Evolutionary conservation across 2,329 filamentous ascomycete species (phyloP).

Genomic region (Neonectria magnoliae): DNA sequence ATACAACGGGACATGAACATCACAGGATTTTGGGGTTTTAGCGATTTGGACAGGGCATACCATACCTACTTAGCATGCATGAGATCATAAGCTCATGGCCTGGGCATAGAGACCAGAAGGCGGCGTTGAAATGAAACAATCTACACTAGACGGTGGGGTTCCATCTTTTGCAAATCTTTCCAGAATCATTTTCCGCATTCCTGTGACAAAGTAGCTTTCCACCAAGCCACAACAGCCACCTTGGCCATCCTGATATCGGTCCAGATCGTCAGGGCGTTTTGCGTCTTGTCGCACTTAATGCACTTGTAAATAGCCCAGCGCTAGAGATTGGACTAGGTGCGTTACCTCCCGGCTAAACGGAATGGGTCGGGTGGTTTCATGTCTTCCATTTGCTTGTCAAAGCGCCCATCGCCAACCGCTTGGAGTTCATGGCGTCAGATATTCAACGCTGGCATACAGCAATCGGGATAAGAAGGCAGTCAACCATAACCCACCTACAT

Average conservation of each 20-base stretch:
- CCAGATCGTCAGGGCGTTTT: neutral
- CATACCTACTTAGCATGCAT: conserved; percentile 11
- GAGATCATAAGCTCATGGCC: conserved; percentile 4
- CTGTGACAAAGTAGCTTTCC: neutral
- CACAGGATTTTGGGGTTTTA: conserved; percentile 9
- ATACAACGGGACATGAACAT: conserved; percentile 14
- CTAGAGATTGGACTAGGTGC: neutral
- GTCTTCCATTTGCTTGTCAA: neutral
- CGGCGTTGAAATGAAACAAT: conserved; percentile 18
- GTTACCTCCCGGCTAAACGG: neutral
- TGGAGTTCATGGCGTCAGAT: neutral
- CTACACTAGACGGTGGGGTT: neutral
- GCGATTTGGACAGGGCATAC: conserved; percentile 4
- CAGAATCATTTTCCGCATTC: neutral
- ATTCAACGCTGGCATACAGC: neutral
- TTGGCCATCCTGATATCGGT: neutral
- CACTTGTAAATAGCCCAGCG: neutral
- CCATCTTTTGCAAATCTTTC: neutral
- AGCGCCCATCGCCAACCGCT: neutral
- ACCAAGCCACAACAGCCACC: neutral
- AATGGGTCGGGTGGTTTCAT: neutral
- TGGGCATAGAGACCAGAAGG: conserved; percentile 21
- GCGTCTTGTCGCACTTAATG: neutral
- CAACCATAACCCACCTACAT: neutral
- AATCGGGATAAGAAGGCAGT: neutral